phyloP scores from a whole-genome alignment of 371 early-diverging fungal species.

The Mucor circinelloides region DNA sequence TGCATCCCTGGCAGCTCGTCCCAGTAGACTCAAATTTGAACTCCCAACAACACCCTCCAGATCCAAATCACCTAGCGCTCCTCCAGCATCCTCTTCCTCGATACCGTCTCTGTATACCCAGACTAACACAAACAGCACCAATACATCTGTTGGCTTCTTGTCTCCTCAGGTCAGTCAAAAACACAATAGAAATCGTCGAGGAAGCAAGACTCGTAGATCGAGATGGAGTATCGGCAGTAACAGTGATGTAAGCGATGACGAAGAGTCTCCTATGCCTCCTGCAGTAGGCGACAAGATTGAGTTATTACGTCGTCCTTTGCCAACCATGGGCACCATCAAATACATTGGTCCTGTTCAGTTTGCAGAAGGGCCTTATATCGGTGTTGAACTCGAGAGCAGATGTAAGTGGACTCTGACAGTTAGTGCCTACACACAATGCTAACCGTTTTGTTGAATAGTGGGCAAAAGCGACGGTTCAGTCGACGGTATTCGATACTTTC shows the following conservation, averaged over 20 bases:
- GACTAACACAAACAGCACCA: not conserved
- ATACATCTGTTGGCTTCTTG: not conserved
- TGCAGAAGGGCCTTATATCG: conserved; percentile 30
- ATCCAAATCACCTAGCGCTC: conserved; percentile 18
- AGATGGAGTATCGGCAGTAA: conserved; percentile 31
- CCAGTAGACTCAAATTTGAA: conserved; percentile 22
- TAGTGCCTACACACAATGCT: no score
- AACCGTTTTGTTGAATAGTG: conserved; percentile 15
- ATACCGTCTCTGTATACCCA: not conserved
- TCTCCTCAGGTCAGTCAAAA: not conserved
- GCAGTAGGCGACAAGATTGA: conserved; percentile 26
- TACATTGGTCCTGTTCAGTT: conserved; percentile 34
- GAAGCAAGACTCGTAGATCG: conserved; percentile 17
- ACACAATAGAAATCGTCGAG: not conserved
- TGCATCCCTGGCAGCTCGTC: not conserved
- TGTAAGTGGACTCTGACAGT: conserved; percentile 18
- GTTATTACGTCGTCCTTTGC: conserved; percentile 28
- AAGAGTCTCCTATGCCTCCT: conserved; percentile 7
- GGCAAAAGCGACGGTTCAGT: conserved; percentile 39
- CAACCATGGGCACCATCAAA: conserved; percentile 30
- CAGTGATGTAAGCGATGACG: conserved; percentile 24
- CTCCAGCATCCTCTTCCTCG: not conserved
- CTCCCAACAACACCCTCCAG: conserved; percentile 18
- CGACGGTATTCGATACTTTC: conserved; percentile 34
- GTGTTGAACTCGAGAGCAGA: conserved; percentile 38